Evolutionary conservation across 2,329 filamentous ascomycete species (phyloP).

Genomic region (Hypocreales sp.): DNA sequence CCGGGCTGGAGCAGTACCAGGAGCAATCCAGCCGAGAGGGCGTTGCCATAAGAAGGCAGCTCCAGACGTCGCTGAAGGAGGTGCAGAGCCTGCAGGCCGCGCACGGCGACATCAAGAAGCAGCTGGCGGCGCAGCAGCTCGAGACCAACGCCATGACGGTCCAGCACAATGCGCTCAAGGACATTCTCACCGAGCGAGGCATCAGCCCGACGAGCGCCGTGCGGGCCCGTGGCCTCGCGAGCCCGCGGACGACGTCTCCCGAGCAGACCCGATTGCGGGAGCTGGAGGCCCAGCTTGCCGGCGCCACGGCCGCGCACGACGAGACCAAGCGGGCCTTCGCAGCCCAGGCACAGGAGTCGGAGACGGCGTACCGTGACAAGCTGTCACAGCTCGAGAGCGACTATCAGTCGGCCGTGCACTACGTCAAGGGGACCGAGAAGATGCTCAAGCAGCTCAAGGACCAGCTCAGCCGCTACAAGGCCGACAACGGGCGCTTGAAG

Average conservation of each 20-base stretch:
- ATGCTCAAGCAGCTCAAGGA: constrained; percentile 99
- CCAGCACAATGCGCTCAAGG: constrained; percentile 85
- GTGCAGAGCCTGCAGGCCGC: constrained; percentile 66
- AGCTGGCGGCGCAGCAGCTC: constrained; percentile 72
- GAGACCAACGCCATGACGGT: constrained; percentile 89
- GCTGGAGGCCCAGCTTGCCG: constrained; percentile 74
- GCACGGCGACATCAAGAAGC: constrained; percentile 68
- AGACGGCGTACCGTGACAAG: constrained; percentile 81
- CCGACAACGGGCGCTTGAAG: constrained; percentile 69
- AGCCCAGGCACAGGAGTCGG: constrained; percentile 70
- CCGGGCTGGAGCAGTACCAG: constrained; percentile 90
- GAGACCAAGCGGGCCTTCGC: constrained; percentile 70
- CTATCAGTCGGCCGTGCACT: constrained; percentile 94
- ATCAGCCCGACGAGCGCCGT: constrained; percentile 62
- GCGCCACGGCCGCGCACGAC: constrained; percentile 64
- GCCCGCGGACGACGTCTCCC: constrained; percentile 57
- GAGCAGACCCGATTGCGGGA: constrained; percentile 68
- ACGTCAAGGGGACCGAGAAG: constrained; percentile 96
- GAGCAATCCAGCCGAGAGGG: constrained; percentile 93
- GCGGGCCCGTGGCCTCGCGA: constrained; percentile 57
- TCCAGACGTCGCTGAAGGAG: constrained; percentile 73
- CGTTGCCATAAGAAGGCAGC: constrained; percentile 73
- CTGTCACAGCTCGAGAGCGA: constrained; percentile 89
- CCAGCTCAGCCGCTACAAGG: constrained; percentile 84
- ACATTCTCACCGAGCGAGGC: constrained; percentile 78